phyloP scores from a whole-genome alignment of 2,329 filamentous ascomycete species.

The Calonectria multiphialidica region DNA sequence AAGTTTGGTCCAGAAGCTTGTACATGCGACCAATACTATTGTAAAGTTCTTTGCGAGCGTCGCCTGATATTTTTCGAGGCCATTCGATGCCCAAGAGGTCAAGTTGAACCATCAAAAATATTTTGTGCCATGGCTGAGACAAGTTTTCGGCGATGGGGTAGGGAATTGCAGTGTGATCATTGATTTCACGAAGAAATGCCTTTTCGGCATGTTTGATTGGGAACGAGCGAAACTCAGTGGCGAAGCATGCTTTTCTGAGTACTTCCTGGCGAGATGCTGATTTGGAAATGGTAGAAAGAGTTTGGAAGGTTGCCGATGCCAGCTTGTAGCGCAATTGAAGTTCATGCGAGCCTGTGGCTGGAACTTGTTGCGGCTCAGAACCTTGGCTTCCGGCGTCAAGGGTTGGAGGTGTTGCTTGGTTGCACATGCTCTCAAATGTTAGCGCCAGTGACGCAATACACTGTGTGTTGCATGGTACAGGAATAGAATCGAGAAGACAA shows the following conservation, averaged over 20 bases:
- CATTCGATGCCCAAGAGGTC: constrained; percentile 74
- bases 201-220: constrained; percentile 50
- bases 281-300: constrained; percentile 40
- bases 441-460: neutral
- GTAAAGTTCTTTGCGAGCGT: constrained; percentile 49
- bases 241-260: constrained; percentile 53
- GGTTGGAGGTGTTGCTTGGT: neutral
- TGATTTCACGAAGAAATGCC: constrained; percentile 53
- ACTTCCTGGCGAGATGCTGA: constrained; percentile 48
- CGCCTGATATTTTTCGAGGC: constrained; percentile 60
- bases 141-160: constrained; percentile 57
- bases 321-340: constrained; percentile 52
- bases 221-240: constrained; percentile 53
- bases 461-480: neutral
- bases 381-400: neutral
- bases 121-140: constrained; percentile 76
- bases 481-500: neutral
- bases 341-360: constrained; percentile 31
- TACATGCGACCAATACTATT: constrained; percentile 49
- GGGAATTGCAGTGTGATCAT: constrained; percentile 52
- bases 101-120: constrained; percentile 80
- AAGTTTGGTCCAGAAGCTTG: constrained; percentile 46
- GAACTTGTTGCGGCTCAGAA: neutral
- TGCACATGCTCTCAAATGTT: neutral
- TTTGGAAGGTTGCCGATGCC: constrained; percentile 47